phyloP scores from a whole-genome alignment of 1,139 yeast genomes.

The Taiozyma sp. region DNA sequence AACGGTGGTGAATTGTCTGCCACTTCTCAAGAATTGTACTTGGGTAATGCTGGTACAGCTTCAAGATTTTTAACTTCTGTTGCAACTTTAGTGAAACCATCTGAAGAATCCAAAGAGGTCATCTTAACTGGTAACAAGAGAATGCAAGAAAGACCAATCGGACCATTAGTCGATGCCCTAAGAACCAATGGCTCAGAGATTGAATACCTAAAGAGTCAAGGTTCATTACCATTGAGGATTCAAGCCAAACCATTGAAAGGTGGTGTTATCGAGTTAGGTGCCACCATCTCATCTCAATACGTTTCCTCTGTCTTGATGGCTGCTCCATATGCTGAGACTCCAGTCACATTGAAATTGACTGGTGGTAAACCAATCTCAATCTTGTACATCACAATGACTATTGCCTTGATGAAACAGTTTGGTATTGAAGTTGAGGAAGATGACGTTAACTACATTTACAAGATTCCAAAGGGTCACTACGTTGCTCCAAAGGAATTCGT shows the following conservation, averaged over 20 bases:
- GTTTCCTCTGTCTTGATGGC: conserved; percentile 96
- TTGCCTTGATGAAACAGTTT: conserved; percentile 88
- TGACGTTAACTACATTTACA: conserved; percentile 72
- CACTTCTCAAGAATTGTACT: conserved; percentile 57
- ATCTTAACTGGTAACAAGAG: conserved; percentile 89
- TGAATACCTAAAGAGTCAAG: conserved; percentile 65
- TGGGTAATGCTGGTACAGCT: conserved; percentile 99
- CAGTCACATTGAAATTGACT: conserved; percentile 81
- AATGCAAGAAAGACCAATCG: conserved; percentile 98
- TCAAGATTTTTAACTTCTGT: conserved; percentile 91
- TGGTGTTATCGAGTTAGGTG: conserved; percentile 90
- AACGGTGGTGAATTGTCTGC: conserved; percentile 75
- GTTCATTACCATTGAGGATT: conserved; percentile 83
- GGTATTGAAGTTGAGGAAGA: conserved; percentile 80
- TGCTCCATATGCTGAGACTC: conserved; percentile 91
- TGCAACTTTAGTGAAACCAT: conserved; percentile 68
- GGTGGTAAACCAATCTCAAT: conserved; percentile 98
- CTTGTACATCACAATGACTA: conserved; percentile 95
- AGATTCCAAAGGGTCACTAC: conserved; percentile 82
- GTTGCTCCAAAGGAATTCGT: conserved; percentile 79
- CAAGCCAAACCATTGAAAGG: conserved; percentile 77
- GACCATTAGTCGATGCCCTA: conserved; percentile 92
- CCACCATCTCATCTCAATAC: conserved; percentile 95
- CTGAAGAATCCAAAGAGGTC: conserved; percentile 40
- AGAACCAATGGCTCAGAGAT: conserved; percentile 73